Base-by-base conservation (phyloP, 805 yeast species). In the Candida pseudoglaebosa region DNA sequence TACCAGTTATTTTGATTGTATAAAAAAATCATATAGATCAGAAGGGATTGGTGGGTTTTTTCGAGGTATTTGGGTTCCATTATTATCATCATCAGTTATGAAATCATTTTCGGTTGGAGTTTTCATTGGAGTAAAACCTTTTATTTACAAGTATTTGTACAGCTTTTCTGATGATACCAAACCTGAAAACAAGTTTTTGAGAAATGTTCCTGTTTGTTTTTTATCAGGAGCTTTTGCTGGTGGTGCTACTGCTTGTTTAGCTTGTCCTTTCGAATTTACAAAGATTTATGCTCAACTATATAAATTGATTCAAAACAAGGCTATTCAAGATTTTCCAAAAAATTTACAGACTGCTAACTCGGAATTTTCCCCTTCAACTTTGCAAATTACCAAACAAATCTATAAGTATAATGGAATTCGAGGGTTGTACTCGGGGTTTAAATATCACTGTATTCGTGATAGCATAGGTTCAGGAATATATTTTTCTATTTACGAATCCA, bases 181-280 rank as follows among this genome's bases (percentile, higher is more conserved):
- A 21, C 32, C 34, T 9, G 32, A 18, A 17, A 76, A 40, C 71
- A 85, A 48, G 45, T 71, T 43, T 50, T 67, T 42, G 22, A 46
- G 55, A 24, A 68, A 68, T 40, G 49, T 65, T 16, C 72, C 71
- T 2, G 71, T 66, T 4, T 63, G 71, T 43, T 68, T 78, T 38
- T 31, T 66, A 1, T 69, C 90, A 0, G 96, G 95, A 4, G 62
- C 74, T 3, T 44, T 77, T 0, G 78, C 93, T 0, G 95, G 95
- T 4, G 75, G 75, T 5, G 59, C 70, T 2, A 78, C 84, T 10
- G 72, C 87, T 3, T 24, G 72, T 4, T 77, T 80, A 56, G 84
- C 89, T 2, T 83, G 91, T 48, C 96, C 96, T 1, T 87, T 87
- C 55, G 96, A 87, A 57, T 77, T 85, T 60, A 80, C 91, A 34